phyloP scores from a whole-genome alignment of 2,329 filamentous ascomycete species.

The Fusarium sp. region DNA sequence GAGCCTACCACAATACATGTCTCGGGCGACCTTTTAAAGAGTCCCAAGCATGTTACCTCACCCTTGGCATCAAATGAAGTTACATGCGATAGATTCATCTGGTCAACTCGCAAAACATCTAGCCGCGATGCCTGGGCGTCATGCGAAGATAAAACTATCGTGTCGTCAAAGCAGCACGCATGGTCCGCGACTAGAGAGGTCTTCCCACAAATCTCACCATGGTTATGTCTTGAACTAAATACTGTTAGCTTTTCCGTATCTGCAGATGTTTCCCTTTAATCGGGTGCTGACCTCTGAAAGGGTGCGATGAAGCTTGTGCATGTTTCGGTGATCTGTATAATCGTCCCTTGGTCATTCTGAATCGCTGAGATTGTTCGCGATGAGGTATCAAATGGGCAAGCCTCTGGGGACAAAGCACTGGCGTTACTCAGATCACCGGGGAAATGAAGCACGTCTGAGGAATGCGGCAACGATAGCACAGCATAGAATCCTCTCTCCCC shows the following conservation, averaged over 20 bases:
- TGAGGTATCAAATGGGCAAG: conserved; percentile 62
- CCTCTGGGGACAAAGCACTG: conserved; percentile 56
- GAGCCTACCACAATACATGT: conserved; percentile 52
- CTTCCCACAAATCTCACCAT: conserved; percentile 51
- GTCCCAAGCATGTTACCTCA: conserved; percentile 63
- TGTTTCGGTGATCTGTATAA: conserved; percentile 67
- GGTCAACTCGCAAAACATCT: conserved; percentile 54
- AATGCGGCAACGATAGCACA: conserved; percentile 63
- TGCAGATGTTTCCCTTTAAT: background rate
- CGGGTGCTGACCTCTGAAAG: conserved; percentile 47
- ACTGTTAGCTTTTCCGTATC: conserved; percentile 26
- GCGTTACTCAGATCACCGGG: conserved; percentile 61
- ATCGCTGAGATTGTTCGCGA: conserved; percentile 64
- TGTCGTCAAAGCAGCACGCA: conserved; percentile 55
- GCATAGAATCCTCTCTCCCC: conserved; percentile 48
- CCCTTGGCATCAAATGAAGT: conserved; percentile 54
- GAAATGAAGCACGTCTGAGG: conserved; percentile 62
- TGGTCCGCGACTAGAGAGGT: conserved; percentile 53
- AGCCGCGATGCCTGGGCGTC: conserved; percentile 53
- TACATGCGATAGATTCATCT: conserved; percentile 46
- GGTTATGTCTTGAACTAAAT: conserved; percentile 47
- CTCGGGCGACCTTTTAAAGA: conserved; percentile 47
- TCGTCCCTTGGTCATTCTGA: conserved; percentile 51
- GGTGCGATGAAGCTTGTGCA: conserved; percentile 56
- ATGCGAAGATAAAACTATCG: conserved; percentile 59